Evolutionary conservation across 1,284 basidiomycete species (phyloP).

Genomic region (Cryptococcus sp.): DNA sequence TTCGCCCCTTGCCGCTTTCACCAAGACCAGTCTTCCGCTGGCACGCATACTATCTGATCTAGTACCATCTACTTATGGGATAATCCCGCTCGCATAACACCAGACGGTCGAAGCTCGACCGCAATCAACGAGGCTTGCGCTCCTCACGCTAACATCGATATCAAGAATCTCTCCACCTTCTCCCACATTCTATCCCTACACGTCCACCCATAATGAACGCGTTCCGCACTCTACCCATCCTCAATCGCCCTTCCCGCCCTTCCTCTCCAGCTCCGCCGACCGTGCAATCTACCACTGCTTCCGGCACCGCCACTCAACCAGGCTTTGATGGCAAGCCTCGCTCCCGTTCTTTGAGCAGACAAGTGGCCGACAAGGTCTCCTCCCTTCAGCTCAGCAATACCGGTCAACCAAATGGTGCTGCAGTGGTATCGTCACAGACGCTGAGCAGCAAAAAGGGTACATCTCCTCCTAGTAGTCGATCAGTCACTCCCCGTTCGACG

Average conservation of each 20-base stretch:
- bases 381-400: constrained; percentile 17
- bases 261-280: constrained; percentile 47
- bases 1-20: constrained; percentile 12
- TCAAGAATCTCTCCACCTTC: not conserved
- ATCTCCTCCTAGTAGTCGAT: constrained; percentile 34
- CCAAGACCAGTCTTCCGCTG: constrained; percentile 11
- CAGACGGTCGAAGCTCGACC: too few species aligned
- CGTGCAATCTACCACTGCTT: constrained; percentile 30
- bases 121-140: not conserved
- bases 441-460: constrained; percentile 23
- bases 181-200: constrained; percentile 1
- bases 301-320: not conserved
- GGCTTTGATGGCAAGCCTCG: constrained; percentile 22
- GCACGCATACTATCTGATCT: constrained; percentile 6
- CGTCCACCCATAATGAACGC: constrained; percentile 45
- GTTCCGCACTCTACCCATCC: constrained; percentile 52
- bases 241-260: constrained; percentile 52
- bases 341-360: constrained; percentile 35
- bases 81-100: constrained; percentile 14
- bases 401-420: constrained; percentile 12
- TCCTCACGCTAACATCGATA: too few species aligned
- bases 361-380: constrained; percentile 38
- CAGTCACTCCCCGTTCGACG: constrained; percentile 30
- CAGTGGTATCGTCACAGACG: constrained; percentile 22
- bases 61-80: constrained; percentile 22